Percentiles rank a stretch among this genome's conserved stretches.
These are phyloP conservation scores for Podospora pseudocomata DNA, from an alignment of 495 filamentous ascomycete genomes.

Conservation along the genomic window DNA sequence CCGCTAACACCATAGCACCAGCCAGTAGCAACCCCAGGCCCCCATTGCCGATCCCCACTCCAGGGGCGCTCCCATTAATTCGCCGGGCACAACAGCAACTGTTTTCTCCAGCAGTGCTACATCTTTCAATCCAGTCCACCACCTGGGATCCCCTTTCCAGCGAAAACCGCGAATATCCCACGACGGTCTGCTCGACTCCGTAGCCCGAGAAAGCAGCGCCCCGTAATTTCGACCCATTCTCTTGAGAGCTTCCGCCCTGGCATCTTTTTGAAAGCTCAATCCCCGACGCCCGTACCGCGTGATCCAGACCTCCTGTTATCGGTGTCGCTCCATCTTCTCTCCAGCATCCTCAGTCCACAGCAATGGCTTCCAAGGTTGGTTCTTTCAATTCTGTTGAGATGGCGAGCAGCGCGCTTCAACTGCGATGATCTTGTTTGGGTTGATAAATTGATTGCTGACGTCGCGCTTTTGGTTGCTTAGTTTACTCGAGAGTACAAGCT, in stretches of 20 bases:
- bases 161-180: constrained; percentile 8
- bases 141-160: constrained; percentile 14
- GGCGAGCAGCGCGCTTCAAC: not conserved
- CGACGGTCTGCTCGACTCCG: constrained; percentile 7
- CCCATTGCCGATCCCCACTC: constrained; percentile 19
- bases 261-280: constrained; percentile 7
- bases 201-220: constrained; percentile 11
- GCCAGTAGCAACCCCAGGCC: not conserved
- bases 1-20: not conserved
- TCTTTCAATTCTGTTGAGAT: constrained; percentile 6
- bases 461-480: constrained; percentile 43
- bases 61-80: constrained; percentile 9
- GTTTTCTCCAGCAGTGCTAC: constrained; percentile 8
- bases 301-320: constrained; percentile 1
- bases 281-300: constrained; percentile 11
- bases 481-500: constrained; percentile 98
- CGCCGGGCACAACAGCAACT: not conserved
- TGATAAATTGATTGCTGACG: constrained; percentile 12
- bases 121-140: not conserved
- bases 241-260: not conserved
- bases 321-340: not conserved
- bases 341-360: constrained; percentile 10
- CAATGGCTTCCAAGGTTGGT: constrained; percentile 24
- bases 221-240: constrained; percentile 7
- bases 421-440: not conserved